Base-by-base conservation (phyloP, 1,284 basidiomycete genomes). In the Flammula alnicola region DNA sequence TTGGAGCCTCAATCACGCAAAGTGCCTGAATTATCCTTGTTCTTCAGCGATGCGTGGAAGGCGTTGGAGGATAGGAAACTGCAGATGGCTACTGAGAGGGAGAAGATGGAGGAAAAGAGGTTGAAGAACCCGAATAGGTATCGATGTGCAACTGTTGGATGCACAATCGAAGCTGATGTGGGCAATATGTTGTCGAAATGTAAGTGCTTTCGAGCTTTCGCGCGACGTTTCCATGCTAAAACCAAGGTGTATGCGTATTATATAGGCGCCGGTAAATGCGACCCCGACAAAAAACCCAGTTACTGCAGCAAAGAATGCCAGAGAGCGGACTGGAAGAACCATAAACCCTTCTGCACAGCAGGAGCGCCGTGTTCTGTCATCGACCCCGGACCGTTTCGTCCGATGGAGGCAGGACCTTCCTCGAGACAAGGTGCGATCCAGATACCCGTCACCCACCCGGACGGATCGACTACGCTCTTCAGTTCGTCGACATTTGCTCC, bases 311-410 rank as follows among this genome's bases (percentile, higher is more conserved):
- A 61, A 49, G 61, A 60, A 49, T 68, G 58, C 43, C 57, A 64
- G 52, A 48, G 33, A 14, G 30, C 38, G 9, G 67, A 70, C 49
- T 69, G 69, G 68, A 61, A 61, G 33, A 69, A 60, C 55, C 53
- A 55, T 27, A 51, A 49, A 22, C 46, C 49, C 3, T 51, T 45
- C 41, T 55, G 53, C 30, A 36, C 58, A 59, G 57, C 66, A 1
- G 64, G 63, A 1, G 61, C 62, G n/a, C 57, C 63, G 4, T 69
- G 67, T 44, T 69, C 66, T 2, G 59, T 68, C 5, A 47, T 68
- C 27, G 63, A 64, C 35, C 50, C 57, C 19, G n/a, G n/a, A n/a
- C n/a, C n/a, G n/a, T n/a, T n/a, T n/a, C n/a, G n/a, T n/a, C n/a
- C n/a, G n/a, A 51, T 46, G 9, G 11, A 30, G 5, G 17, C 50